A percentile compares a stretch with the other conserved stretches of the same genome.
Evolutionary conservation across 2,329 filamentous ascomycete species (phyloP).

Genomic region (Malbranchea cinnamomea): DNA sequence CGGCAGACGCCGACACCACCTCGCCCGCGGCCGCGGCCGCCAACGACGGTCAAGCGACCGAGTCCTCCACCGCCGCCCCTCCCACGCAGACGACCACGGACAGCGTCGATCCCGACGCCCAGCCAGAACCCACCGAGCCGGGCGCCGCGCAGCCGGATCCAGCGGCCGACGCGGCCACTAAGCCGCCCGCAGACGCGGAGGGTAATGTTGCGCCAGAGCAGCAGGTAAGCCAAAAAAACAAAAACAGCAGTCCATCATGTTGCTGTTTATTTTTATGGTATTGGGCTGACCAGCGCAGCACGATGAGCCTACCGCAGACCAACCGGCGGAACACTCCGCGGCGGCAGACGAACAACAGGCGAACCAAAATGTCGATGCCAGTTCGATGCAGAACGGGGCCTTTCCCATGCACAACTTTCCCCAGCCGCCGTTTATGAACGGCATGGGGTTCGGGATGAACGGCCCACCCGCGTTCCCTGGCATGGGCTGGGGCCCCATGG

Average conservation of each 20-base stretch:
- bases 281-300: too few species aligned
- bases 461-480: conserved; percentile 36
- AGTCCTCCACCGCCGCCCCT: not conserved
- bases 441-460: conserved; percentile 31
- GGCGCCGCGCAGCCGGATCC: not conserved
- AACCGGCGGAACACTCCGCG: too few species aligned
- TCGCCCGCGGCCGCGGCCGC: too few species aligned
- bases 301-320: too few species aligned
- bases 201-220: too few species aligned
- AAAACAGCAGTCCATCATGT: not conserved
- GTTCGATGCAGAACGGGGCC: conserved; percentile 10
- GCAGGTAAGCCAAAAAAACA: not conserved
- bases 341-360: too few species aligned
- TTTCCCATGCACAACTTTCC: too few species aligned
- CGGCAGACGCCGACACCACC: too few species aligned
- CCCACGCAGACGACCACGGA: not conserved
- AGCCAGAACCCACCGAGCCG: not conserved
- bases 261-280: too few species aligned
- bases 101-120: not conserved
- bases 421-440: conserved; percentile 9
- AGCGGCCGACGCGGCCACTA: not conserved
- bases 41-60: too few species aligned
- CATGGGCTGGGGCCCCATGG: conserved; percentile 43
- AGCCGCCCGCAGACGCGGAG: not conserved
- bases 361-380: too few species aligned